These are phyloP conservation scores for Ramularia endophylla DNA, from an alignment of 2,329 filamentous ascomycete species.

Conservation along the genomic window DNA sequence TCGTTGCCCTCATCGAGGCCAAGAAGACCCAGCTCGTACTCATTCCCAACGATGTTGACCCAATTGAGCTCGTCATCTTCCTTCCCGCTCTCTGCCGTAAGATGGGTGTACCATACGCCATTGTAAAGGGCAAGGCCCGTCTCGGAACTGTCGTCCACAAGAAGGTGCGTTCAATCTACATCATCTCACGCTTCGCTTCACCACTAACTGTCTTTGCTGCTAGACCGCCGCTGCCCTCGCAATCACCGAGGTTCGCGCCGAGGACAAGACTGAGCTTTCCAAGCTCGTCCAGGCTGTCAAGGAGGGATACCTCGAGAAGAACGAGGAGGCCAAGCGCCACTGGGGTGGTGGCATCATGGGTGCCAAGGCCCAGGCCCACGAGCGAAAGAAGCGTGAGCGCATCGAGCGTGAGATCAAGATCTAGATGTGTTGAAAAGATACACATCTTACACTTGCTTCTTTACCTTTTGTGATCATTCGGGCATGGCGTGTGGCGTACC, in stretches of 20 bases:
- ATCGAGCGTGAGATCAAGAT: constrained; percentile 95
- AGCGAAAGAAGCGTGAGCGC: constrained; percentile 90
- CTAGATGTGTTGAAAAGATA: constrained; percentile 45
- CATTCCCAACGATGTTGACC: constrained; percentile 99
- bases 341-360: constrained; percentile 99
- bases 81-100: constrained; percentile 98
- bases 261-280: constrained; percentile 97
- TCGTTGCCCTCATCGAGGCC: constrained; percentile 95
- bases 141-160: constrained; percentile 99
- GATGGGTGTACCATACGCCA: constrained; percentile 99
- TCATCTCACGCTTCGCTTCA: background rate
- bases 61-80: constrained; percentile 99
- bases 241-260: constrained; percentile 90
- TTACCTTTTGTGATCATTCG: background rate
- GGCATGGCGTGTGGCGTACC: constrained; percentile 2
- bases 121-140: constrained; percentile 99
- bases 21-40: constrained; percentile 99
- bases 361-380: constrained; percentile 75
- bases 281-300: constrained; percentile 96
- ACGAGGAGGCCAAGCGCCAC: constrained; percentile 82
- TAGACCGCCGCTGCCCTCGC: constrained; percentile 94
- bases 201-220: constrained; percentile 23
- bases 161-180: constrained; percentile 63
- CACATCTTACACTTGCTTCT: background rate
- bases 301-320: constrained; percentile 96